Evolutionary conservation across 306 rosid genomes (phyloP).

Genomic region (Cucumis melo): DNA sequence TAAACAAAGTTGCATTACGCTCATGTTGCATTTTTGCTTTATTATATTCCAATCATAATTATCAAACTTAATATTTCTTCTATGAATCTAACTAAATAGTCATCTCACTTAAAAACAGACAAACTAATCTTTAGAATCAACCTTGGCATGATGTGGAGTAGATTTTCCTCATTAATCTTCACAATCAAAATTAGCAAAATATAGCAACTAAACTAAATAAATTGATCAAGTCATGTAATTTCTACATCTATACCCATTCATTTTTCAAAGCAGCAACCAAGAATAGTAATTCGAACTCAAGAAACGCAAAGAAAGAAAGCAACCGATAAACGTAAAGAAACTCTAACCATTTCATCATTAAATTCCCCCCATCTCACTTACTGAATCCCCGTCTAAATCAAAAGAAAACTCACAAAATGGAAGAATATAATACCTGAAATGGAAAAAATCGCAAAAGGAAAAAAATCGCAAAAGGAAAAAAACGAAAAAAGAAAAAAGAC

Average conservation of each 20-base stretch:
- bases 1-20: too few species aligned
- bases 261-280: neutral
- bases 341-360: neutral
- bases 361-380: neutral
- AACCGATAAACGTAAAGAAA: neutral
- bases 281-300: neutral
- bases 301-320: neutral
- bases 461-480: too few species aligned
- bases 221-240: slow-evolving; percentile 1
- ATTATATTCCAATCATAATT: neutral
- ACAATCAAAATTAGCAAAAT: neutral
- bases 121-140: neutral
- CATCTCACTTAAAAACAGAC: neutral
- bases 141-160: neutral
- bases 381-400: neutral
- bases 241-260: neutral
- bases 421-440: slow-evolving; percentile 13
- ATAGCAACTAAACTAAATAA: slow-evolving; percentile 5
- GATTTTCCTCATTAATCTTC: neutral
- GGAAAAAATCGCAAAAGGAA: too few species aligned
- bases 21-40: neutral
- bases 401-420: neutral
- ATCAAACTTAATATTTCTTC: neutral
- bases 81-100: neutral
- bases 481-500: too few species aligned